phyloP scores from a whole-genome alignment of 2,329 filamentous ascomycete genomes.

The Thielaviopsis cerberus region DNA sequence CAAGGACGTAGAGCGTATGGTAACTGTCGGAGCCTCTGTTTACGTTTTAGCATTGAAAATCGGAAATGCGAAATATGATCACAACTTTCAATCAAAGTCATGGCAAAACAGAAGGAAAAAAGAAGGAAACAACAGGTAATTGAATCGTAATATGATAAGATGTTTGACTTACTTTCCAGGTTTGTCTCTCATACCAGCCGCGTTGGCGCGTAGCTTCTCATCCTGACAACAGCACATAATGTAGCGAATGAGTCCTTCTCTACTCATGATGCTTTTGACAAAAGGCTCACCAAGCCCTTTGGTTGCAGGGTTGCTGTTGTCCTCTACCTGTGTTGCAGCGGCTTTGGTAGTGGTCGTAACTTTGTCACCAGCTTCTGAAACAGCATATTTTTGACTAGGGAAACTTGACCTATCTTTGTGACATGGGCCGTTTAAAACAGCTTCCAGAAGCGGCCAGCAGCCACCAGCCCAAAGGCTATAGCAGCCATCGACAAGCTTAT shows the following conservation, averaged over 20 bases:
- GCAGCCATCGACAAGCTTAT: slow-evolving; percentile 94
- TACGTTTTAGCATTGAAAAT: too few species aligned
- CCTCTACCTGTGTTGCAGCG: neutral
- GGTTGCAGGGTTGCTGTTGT: too few species aligned
- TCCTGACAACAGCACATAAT: slow-evolving; percentile 80
- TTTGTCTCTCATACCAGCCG: slow-evolving; percentile 72
- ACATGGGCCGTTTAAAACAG: slow-evolving; percentile 42
- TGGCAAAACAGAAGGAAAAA: neutral
- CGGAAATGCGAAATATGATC: too few species aligned
- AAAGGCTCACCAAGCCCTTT: too few species aligned
- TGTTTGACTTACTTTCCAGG: slow-evolving; percentile 56
- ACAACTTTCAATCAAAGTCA: too few species aligned
- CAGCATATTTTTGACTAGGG: too few species aligned
- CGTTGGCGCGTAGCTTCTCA: slow-evolving; percentile 33
- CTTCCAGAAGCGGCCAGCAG: slow-evolving; percentile 83
- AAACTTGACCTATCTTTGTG: slow-evolving; percentile 12
- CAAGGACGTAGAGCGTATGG: slow-evolving; percentile 81
- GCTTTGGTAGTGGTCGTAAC: neutral
- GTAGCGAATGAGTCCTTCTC: slow-evolving; percentile 72
- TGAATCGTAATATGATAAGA: neutral
- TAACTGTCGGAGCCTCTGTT: slow-evolving; percentile 60
- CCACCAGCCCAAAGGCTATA: slow-evolving; percentile 96
- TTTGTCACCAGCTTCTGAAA: neutral
- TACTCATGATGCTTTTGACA: slow-evolving; percentile 47
- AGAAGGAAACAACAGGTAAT: slow-evolving; percentile 6